phyloP scores from a whole-genome alignment of 331 rosid species.

The Quercus phellos region DNA sequence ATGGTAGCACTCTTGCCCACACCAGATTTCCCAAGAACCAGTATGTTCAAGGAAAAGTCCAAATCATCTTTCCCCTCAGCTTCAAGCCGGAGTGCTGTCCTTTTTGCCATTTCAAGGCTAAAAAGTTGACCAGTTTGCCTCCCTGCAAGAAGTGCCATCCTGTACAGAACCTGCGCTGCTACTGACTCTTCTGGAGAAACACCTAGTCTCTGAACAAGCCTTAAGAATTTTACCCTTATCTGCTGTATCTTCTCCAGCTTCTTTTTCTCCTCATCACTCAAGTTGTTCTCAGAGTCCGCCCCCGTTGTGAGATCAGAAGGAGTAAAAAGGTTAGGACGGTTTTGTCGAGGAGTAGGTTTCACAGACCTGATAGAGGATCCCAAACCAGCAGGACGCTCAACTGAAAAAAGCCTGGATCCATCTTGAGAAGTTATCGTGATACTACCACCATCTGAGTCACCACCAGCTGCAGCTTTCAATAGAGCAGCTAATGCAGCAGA shows the following conservation, averaged over 20 bases:
- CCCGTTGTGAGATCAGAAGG: slow-evolving; percentile 33
- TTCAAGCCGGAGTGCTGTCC: slow-evolving; percentile 62
- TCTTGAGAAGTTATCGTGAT: slow-evolving; percentile 75
- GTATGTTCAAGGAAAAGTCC: slow-evolving; percentile 58
- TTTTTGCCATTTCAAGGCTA: slow-evolving; percentile 72
- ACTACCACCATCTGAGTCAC: slow-evolving; percentile 59
- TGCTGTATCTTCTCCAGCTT: slow-evolving; percentile 65
- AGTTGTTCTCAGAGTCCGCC: slow-evolving; percentile 40
- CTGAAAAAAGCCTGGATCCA: slow-evolving; percentile 83
- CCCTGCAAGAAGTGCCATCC: slow-evolving; percentile 64
- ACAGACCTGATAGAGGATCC: slow-evolving; percentile 66
- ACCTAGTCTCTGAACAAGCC: slow-evolving; percentile 73
- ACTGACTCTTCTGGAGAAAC: slow-evolving; percentile 70
- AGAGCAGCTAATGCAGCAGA: slow-evolving; percentile 87
- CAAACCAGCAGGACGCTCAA: slow-evolving; percentile 93
- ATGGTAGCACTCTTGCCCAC: slow-evolving; percentile 96
- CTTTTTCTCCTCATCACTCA: slow-evolving; percentile 69
- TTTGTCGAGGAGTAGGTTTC: slow-evolving; percentile 54
- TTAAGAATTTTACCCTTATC: slow-evolving; percentile 63
- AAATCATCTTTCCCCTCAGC: slow-evolving; percentile 59
- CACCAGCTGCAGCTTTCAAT: slow-evolving; percentile 76
- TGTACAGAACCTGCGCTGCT: slow-evolving; percentile 76
- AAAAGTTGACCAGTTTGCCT: slow-evolving; percentile 53
- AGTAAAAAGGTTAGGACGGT: slow-evolving; percentile 41
- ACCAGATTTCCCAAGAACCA: slow-evolving; percentile 85